These are phyloP conservation scores for Ploettnerulaceae sp. DNA, from an alignment of 2,329 filamentous ascomycete species.

Conservation along the genomic window DNA sequence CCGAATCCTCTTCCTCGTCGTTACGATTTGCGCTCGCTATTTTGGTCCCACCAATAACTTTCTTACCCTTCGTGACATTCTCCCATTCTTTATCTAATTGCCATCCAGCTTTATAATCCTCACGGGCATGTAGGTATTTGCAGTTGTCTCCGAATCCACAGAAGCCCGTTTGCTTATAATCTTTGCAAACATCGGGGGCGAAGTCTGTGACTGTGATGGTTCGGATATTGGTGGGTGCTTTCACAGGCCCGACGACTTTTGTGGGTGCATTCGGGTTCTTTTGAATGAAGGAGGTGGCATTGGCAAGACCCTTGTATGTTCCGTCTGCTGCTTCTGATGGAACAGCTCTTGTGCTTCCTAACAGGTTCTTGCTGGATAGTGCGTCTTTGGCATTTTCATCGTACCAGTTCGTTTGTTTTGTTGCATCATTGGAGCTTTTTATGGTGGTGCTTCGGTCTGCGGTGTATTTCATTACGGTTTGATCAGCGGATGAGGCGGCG, in stretches of 20 bases:
- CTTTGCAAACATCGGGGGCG: slow-evolving; percentile 90
- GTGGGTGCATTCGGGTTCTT: slow-evolving; percentile 72
- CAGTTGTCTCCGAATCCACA: slow-evolving; percentile 48
- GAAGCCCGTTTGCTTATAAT: slow-evolving; percentile 75
- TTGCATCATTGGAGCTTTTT: slow-evolving; percentile 75
- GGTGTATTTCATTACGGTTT: slow-evolving; percentile 49
- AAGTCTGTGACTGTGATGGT: slow-evolving; percentile 89
- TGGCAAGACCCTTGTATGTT: slow-evolving; percentile 72
- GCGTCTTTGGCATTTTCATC: slow-evolving; percentile 57
- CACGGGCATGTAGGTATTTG: slow-evolving; percentile 72
- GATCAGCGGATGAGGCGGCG: slow-evolving; percentile 39
- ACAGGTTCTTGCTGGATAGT: slow-evolving; percentile 45
- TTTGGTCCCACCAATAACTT: slow-evolving; percentile 52
- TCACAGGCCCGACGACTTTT: slow-evolving; percentile 75
- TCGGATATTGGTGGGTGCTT: slow-evolving; percentile 82
- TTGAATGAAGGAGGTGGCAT: slow-evolving; percentile 66
- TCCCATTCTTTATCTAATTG: slow-evolving; percentile 96
- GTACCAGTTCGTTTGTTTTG: slow-evolving; percentile 85
- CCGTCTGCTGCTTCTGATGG: slow-evolving; percentile 48
- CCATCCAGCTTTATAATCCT: slow-evolving; percentile 88
- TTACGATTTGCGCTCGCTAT: slow-evolving; percentile 33
- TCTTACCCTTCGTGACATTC: slow-evolving; percentile 67
- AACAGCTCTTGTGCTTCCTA: slow-evolving; percentile 49
- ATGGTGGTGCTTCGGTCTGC: slow-evolving; percentile 60
- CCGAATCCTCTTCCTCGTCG: slow-evolving; percentile 41